Evolutionary conservation across 2,329 filamentous ascomycete species (phyloP).

Genomic region (Colletotrichum sublineola): DNA sequence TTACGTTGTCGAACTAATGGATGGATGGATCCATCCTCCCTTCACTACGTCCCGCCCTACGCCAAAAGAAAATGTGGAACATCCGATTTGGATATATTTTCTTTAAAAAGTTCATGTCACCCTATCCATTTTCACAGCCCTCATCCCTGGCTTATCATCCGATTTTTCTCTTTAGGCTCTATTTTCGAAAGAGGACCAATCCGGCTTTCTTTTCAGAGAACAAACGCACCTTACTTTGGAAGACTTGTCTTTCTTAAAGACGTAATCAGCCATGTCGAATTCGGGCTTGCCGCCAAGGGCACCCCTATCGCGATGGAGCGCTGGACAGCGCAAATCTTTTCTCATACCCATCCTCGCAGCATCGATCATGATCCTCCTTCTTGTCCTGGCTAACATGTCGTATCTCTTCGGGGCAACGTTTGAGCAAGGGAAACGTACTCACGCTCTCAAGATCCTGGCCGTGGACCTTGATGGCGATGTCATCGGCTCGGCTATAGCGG

Average conservation of each 20-base stretch:
- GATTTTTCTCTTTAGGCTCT: neutral
- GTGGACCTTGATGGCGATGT: slow-evolving; percentile 51
- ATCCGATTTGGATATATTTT: neutral
- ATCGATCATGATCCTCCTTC: slow-evolving; percentile 24
- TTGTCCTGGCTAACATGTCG: slow-evolving; percentile 35
- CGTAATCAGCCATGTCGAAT: slow-evolving; percentile 1
- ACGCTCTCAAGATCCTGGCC: slow-evolving; percentile 48
- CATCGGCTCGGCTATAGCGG: slow-evolving; percentile 50
- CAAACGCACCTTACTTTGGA: neutral
- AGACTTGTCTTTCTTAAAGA: neutral
- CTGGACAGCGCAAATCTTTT: slow-evolving; percentile 9
- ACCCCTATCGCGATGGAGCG: slow-evolving; percentile 26
- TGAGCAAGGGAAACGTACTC: slow-evolving; percentile 44
- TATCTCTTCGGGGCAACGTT: slow-evolving; percentile 54
- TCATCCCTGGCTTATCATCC: neutral
- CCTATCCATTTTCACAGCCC: neutral
- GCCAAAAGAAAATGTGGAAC: neutral
- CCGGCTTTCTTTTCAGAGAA: no score
- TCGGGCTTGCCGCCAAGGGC: slow-evolving; percentile 10
- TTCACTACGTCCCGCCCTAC: neutral
- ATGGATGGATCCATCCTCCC: neutral
- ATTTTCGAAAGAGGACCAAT: neutral
- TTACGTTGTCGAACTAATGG: neutral
- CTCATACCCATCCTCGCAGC: slow-evolving; percentile 24
- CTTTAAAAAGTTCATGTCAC: slow-evolving; percentile 13